Evolutionary conservation across 805 yeast genomes (phyloP), one percentile per base, ranked within the genome.

Genomic region (Grigorovia yakushimaensis): DNA sequence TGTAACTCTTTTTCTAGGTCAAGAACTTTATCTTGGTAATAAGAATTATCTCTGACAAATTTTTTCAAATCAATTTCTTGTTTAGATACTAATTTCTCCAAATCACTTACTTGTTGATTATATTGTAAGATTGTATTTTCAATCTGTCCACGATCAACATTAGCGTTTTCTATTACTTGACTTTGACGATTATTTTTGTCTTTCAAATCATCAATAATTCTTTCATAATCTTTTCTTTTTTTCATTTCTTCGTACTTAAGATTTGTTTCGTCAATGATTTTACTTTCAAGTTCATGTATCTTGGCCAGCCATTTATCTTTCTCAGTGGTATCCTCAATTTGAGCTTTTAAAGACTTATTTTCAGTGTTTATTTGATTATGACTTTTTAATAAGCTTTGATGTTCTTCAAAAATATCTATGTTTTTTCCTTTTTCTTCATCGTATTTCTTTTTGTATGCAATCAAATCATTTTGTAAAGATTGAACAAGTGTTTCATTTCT

Each of bases 361-460:
- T 77, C 76, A 15, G 50, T 47, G 45, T 67, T 71, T 51, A 84
- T 63, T 43, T 79, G 78, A 35, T 65, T 64, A 54, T 82, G 79
- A 49, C 72, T 73, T 51, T 72, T 80, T 23, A 74, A 76, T 40
- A 84, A 59, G 1, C 83, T 74, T 55, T 79, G 80, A 56, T 81
- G 83, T 58, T 84, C 93, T 61, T 84, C 87, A 21, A 70, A 65
- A 4, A 80, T 62, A 44, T 79, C 77, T 48, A 81, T 67, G 38
- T 76, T 73, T 42, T 78, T 78, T 41, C 75, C 74, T 49, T 79
- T 74, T 47, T 74, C 68, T 13, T 60, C 60, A 40, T 69, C 72
- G n/a, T 68, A 50, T 23, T 65, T 66, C 2, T 51, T 41, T 47
- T 66, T 68, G 48, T 70, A 53, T 1, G 39, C 46, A 7, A 58